phyloP scores from a whole-genome alignment of 2,329 filamentous ascomycete genomes.

The Septoria petroselini region DNA sequence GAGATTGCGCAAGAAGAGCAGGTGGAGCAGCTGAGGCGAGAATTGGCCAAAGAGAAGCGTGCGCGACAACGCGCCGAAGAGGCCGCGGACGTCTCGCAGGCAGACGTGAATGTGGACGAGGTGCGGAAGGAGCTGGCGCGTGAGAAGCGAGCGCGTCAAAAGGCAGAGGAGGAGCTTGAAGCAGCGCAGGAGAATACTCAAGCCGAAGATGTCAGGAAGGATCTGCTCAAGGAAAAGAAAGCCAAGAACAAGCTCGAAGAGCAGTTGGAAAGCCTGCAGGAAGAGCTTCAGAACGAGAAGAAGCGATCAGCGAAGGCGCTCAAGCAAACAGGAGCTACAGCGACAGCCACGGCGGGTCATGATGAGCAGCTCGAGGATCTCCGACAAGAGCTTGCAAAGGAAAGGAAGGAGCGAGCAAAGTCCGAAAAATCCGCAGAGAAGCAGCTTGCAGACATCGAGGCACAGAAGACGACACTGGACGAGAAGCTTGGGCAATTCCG shows the following conservation, averaged over 20 bases:
- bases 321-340: conserved; percentile 43
- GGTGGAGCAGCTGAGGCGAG: conserved; percentile 47
- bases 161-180: conserved; percentile 37
- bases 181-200: conserved; percentile 40
- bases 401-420: conserved; percentile 52
- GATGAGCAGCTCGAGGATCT: conserved; percentile 48
- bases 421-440: conserved; percentile 54
- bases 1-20: conserved; percentile 45
- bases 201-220: conserved; percentile 35
- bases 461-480: conserved; percentile 63
- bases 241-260: conserved; percentile 38
- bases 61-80: conserved; percentile 44
- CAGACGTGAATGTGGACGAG: conserved; percentile 35
- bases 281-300: conserved; percentile 37
- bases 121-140: conserved; percentile 35
- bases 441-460: conserved; percentile 59
- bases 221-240: conserved; percentile 37
- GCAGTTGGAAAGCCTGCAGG: conserved; percentile 35
- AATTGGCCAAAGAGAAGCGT: conserved; percentile 47
- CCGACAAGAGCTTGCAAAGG: conserved; percentile 50
- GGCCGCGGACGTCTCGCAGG: conserved; percentile 34
- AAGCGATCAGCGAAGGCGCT: conserved; percentile 39
- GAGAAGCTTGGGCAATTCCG: conserved; percentile 68
- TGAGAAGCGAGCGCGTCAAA: conserved; percentile 36
- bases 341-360: conserved; percentile 42